Percentiles rank a stretch among this genome's conserved stretches.
Evolutionary conservation across 148 eudicot species (phyloP).

Genomic region (Heliosperma pusillum): DNA sequence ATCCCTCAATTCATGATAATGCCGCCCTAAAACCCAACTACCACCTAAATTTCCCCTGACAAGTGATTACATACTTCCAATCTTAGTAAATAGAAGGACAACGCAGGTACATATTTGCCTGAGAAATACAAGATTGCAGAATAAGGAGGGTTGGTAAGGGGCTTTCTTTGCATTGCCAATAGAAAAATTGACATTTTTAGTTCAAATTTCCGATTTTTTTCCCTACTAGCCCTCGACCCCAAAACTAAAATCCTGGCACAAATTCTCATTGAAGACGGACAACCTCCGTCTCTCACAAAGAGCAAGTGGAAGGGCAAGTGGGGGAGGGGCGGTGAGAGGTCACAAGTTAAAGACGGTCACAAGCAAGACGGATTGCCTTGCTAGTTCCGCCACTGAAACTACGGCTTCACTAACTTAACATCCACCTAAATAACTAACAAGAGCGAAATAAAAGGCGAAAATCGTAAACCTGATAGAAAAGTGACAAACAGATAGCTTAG

Average conservation of each 20-base stretch:
- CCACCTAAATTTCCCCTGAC: background rate
- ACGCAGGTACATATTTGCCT: background rate
- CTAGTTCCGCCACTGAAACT: background rate
- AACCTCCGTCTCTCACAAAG: too few species aligned
- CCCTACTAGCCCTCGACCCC: too few species aligned
- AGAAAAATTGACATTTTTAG: background rate
- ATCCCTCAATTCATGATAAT: background rate
- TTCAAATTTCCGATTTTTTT: too few species aligned
- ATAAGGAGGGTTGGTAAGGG: background rate
- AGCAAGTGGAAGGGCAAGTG: too few species aligned
- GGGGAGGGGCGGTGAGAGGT: too few species aligned
- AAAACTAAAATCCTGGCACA: too few species aligned
- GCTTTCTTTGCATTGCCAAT: too few species aligned
- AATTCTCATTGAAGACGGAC: too few species aligned
- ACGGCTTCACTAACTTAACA: background rate
- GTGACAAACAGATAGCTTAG: slow-evolving; percentile 77
- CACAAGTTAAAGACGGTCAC: too few species aligned
- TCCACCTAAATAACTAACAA: background rate
- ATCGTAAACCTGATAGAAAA: slow-evolving; percentile 66
- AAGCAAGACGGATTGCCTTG: too few species aligned
- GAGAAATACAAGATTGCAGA: background rate
- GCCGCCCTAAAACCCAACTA: background rate
- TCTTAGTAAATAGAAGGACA: background rate
- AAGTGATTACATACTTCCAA: background rate
- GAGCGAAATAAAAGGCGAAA: background rate